phyloP scores from a whole-genome alignment of 2,329 filamentous ascomycete species.

The Parastagonospora avenae region DNA sequence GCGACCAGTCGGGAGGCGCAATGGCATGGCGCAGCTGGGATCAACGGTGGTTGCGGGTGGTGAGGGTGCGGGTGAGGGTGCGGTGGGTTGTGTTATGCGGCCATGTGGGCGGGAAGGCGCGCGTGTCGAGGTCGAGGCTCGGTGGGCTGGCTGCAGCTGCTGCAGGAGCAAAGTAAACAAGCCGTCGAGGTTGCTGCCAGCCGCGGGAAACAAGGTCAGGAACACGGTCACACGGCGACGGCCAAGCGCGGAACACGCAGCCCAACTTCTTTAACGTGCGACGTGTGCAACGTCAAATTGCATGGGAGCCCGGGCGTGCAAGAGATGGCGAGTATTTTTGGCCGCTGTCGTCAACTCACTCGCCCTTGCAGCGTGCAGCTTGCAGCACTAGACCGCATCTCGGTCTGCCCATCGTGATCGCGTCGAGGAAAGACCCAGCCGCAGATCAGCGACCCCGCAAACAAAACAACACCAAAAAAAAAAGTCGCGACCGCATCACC shows the following conservation, averaged over 20 bases:
- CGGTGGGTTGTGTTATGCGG: slow-evolving; percentile 6
- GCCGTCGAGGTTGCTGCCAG: slow-evolving; percentile 10
- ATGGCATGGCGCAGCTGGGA: slow-evolving; percentile 28
- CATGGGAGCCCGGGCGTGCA: too few relatives aligned
- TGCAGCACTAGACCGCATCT: background rate
- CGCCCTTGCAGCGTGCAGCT: slow-evolving; percentile 16
- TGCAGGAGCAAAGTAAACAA: slow-evolving; percentile 29
- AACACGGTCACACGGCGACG: slow-evolving; percentile 21
- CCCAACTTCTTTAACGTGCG: slow-evolving; percentile 28
- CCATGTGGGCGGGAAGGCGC: slow-evolving; percentile 12
- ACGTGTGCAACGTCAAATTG: slow-evolving; percentile 25
- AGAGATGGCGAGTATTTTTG: slow-evolving; percentile 30
- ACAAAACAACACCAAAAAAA: slow-evolving; percentile 19
- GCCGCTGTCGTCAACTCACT: slow-evolving; percentile 4
- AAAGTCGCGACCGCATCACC: slow-evolving; percentile 10
- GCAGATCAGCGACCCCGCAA: slow-evolving; percentile 25
- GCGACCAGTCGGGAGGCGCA: background rate
- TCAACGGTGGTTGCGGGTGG: slow-evolving; percentile 6
- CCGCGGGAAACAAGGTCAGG: slow-evolving; percentile 25
- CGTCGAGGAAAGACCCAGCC: slow-evolving; percentile 6
- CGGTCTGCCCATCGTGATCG: slow-evolving; percentile 4
- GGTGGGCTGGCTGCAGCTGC: slow-evolving; percentile 1
- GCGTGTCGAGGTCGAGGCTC: slow-evolving; percentile 12
- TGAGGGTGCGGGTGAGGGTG: background rate
- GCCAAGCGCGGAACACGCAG: slow-evolving; percentile 32